Percentiles rank a stretch among this genome's conserved stretches.
phyloP scores from a whole-genome alignment of 441 rosid species.

The Populus hybrid region DNA sequence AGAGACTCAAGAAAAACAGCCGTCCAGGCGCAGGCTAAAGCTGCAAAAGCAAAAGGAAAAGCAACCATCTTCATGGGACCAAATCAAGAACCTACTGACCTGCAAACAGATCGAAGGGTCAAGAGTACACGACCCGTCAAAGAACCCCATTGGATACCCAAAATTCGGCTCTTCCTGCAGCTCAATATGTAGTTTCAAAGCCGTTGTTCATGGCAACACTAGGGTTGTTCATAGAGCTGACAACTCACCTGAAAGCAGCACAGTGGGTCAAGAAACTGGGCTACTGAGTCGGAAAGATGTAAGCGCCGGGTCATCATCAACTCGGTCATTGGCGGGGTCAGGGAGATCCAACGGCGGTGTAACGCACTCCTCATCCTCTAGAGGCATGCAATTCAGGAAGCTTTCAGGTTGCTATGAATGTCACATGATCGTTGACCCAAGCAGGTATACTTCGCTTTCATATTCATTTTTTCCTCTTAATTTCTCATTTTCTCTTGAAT shows the following conservation, averaged over 20 bases:
- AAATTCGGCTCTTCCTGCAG: slow-evolving; percentile 72
- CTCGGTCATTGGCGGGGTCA: slow-evolving; percentile 49
- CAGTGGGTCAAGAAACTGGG: slow-evolving; percentile 59
- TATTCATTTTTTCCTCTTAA: neutral
- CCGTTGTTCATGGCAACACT: slow-evolving; percentile 83
- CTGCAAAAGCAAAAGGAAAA: slow-evolving; percentile 37
- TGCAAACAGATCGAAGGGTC: slow-evolving; percentile 83
- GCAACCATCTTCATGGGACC: slow-evolving; percentile 89
- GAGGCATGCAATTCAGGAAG: slow-evolving; percentile 87
- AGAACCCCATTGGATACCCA: slow-evolving; percentile 32
- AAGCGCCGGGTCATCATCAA: slow-evolving; percentile 31
- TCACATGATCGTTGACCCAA: slow-evolving; percentile 86
- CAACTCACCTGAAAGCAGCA: slow-evolving; percentile 78
- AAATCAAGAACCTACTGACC: slow-evolving; percentile 80
- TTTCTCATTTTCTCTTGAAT: neutral
- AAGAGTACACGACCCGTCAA: slow-evolving; percentile 73
- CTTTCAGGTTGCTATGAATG: slow-evolving; percentile 98
- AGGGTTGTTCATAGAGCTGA: slow-evolving; percentile 90
- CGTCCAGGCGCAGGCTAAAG: slow-evolving; percentile 32
- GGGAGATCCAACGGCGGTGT: slow-evolving; percentile 43
- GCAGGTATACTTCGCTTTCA: slow-evolving; percentile 43
- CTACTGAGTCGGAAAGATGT: slow-evolving; percentile 48
- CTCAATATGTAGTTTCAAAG: slow-evolving; percentile 79
- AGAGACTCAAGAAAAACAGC: slow-evolving; percentile 29
- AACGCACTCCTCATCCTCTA: slow-evolving; percentile 43